phyloP scores from a whole-genome alignment of 176 grass and related monocot genomes.

The Panicum miliaceum region DNA sequence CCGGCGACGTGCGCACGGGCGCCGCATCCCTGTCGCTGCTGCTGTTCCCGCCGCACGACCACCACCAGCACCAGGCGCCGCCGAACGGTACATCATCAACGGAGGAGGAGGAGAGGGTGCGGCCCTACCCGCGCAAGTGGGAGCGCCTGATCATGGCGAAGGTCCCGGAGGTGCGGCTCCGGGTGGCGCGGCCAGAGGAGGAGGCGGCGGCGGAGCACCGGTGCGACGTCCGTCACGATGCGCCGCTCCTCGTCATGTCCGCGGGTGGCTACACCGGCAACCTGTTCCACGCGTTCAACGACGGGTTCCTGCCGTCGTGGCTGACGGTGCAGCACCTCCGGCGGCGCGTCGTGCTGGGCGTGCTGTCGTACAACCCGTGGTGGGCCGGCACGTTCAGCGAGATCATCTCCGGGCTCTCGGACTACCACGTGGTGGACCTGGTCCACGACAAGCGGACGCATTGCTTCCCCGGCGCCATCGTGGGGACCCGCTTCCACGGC shows the following conservation, averaged over 20 bases:
- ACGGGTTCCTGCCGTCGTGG: slow-evolving; percentile 68
- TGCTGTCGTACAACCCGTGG: slow-evolving; percentile 62
- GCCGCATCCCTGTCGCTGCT: slow-evolving; percentile 53
- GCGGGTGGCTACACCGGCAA: slow-evolving; percentile 73
- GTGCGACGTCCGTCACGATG: slow-evolving; percentile 76
- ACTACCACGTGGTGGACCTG: slow-evolving; percentile 53
- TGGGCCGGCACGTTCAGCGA: slow-evolving; percentile 64
- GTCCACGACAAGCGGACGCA: slow-evolving; percentile 60
- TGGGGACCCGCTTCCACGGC: slow-evolving; percentile 65
- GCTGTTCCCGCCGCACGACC: slow-evolving; percentile 13
- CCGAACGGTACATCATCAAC: neutral
- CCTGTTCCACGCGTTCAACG: slow-evolving; percentile 75
- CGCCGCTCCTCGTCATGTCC: slow-evolving; percentile 59
- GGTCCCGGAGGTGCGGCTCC: slow-evolving; percentile 59
- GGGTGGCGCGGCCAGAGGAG: neutral
- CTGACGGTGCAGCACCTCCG: slow-evolving; percentile 71
- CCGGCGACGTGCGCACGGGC: slow-evolving; percentile 71
- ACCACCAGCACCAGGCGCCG: no score
- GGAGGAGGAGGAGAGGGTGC: slow-evolving; percentile 51
- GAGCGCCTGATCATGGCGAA: slow-evolving; percentile 54
- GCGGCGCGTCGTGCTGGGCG: slow-evolving; percentile 53
- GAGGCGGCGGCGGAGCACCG: neutral
- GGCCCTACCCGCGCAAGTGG: slow-evolving; percentile 86
- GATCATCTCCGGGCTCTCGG: slow-evolving; percentile 54
- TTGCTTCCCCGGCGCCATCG: slow-evolving; percentile 69